Base-by-base conservation (phyloP, 2,329 filamentous ascomycete genomes). In the Pyricularia grisea region DNA sequence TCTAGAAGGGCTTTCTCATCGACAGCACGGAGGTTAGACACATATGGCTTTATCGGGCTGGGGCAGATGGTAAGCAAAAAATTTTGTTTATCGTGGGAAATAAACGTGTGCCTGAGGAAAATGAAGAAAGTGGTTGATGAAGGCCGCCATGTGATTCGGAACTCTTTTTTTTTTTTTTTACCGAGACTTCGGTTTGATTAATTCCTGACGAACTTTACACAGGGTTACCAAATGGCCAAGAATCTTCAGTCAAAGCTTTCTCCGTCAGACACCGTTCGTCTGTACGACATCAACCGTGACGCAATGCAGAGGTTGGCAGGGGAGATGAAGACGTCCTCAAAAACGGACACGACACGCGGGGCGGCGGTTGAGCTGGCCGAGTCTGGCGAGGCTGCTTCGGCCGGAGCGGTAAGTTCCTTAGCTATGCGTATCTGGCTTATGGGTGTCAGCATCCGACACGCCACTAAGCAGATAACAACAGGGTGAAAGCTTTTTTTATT, bases 141-240 rank as follows among this genome's bases (percentile, higher is more conserved):
- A 36, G 2, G 10, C 17, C 20, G 31, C 17, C 17, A 23, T 12
- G 14, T 11, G 10, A 20, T 11, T 6, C 11, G 30, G 9, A 1
- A 12, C 12, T 30, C 14, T 30, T 64, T 6, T n/a, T n/a, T n/a
- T n/a, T n/a, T n/a, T n/a, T n/a, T n/a, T n/a, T n/a, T n/a, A n/a
- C n/a, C n/a, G n/a, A 36, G 33, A 36, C 9, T 25, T 61, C 12
- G 2, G n/a, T 11, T 27, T 66, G 58, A 58, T 50, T 17, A 11
- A 71, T 28, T 33, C 27, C 68, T 28, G 3, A 42, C 68, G 28
- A 31, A 67, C 64, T 27, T 36, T 30, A n/a, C 61, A 6, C 67
- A 88, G 85, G 86, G 86, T 61, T 88, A 84, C 73, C 85, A 87
- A 79, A 88, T 88, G 86, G 86, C 85, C 71, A 85, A 83, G 77